A percentile compares a stretch with the other conserved stretches of the same genome.
These are phyloP conservation scores for Phytophthora hibernalis DNA, from an alignment of 352 stramenopile species.

Conservation along the genomic window DNA sequence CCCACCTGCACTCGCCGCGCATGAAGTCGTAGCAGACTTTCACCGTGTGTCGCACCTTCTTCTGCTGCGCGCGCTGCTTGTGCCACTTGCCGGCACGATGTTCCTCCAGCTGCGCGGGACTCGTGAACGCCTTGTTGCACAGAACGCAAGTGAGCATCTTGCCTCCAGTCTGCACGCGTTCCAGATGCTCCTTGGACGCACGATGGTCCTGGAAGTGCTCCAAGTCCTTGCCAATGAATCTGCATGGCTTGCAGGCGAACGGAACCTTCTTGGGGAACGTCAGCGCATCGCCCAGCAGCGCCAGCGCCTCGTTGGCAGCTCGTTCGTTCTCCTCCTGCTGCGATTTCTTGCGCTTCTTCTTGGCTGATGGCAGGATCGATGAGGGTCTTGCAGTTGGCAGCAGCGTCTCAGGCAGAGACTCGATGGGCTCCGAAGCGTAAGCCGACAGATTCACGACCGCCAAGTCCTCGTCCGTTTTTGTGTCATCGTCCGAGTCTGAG, in stretches of 20 bases:
- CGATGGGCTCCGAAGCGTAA: slow-evolving; percentile 69
- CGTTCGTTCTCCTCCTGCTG: slow-evolving; percentile 39
- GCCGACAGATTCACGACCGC: slow-evolving; percentile 75
- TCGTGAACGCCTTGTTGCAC: slow-evolving; percentile 86
- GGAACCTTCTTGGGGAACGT: slow-evolving; percentile 78
- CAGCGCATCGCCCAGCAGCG: slow-evolving; percentile 54
- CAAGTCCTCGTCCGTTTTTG: too few relatives aligned
- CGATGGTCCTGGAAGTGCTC: slow-evolving; percentile 69
- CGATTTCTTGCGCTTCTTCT: slow-evolving; percentile 53
- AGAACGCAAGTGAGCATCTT: slow-evolving; percentile 57
- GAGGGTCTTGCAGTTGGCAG: slow-evolving; percentile 50
- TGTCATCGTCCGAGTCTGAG: slow-evolving; percentile 38
- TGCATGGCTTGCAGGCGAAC: slow-evolving; percentile 85
- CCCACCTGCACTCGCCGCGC: slow-evolving; percentile 69
- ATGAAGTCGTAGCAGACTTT: slow-evolving; percentile 88
- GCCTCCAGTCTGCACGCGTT: slow-evolving; percentile 38
- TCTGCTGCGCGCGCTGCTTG: slow-evolving; percentile 71
- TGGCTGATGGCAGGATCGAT: slow-evolving; percentile 25
- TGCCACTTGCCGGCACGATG: slow-evolving; percentile 88
- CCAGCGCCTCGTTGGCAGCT: slow-evolving; percentile 35
- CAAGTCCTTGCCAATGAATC: slow-evolving; percentile 78
- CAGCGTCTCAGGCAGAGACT: slow-evolving; percentile 62
- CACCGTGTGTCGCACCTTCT: slow-evolving; percentile 70
- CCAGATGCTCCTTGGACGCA: slow-evolving; percentile 54
- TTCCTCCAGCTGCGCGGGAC: slow-evolving; percentile 71